Conservation (phyloP, 2,329 filamentous ascomycete genomes). For the Colletotrichum chlorophyti region DNA sequence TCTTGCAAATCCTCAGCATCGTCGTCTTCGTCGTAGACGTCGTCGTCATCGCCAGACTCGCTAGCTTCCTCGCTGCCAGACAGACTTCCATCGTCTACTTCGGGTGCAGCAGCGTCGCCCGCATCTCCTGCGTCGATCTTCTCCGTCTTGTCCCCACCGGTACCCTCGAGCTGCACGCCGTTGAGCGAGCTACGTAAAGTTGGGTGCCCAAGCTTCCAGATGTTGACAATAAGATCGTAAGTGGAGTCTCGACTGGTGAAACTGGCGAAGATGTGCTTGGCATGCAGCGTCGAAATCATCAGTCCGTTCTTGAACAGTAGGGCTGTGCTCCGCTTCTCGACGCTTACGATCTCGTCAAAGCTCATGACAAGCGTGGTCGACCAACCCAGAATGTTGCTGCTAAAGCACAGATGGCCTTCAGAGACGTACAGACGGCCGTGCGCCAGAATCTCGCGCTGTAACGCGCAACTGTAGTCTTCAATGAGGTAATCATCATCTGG, state of each 20-base stretch:
- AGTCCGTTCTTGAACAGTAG: constrained; percentile 97
- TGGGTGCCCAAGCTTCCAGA: constrained; percentile 97
- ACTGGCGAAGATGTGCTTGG: constrained; percentile 94
- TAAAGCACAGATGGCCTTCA: constrained; percentile 97
- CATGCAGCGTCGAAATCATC: constrained; percentile 94
- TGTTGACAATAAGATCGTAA: constrained; percentile 95
- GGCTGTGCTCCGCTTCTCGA: constrained; percentile 96
- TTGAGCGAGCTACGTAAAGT: constrained; percentile 90
- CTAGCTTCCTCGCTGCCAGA: constrained; percentile 65
- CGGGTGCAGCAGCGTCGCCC: constrained; percentile 36
- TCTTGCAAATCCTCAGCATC: constrained; percentile 69
- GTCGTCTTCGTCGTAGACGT: constrained; percentile 81
- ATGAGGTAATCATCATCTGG: constrained; percentile 98
- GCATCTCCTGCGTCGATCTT: constrained; percentile 66
- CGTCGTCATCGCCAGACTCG: constrained; percentile 68
- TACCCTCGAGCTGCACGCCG: constrained; percentile 81
- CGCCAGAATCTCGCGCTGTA: constrained; percentile 93
- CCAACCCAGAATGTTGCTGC: constrained; percentile 98
- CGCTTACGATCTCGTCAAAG: constrained; percentile 95
- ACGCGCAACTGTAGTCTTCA: constrained; percentile 95
- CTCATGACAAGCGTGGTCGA: constrained; percentile 96
- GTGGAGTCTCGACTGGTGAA: constrained; percentile 94
- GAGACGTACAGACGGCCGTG: constrained; percentile 96
- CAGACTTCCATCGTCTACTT: constrained; percentile 54
- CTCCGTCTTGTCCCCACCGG: constrained; percentile 89